Conservation (phyloP, 2,329 filamentous ascomycete genomes). For the Venturia aucupariae region DNA sequence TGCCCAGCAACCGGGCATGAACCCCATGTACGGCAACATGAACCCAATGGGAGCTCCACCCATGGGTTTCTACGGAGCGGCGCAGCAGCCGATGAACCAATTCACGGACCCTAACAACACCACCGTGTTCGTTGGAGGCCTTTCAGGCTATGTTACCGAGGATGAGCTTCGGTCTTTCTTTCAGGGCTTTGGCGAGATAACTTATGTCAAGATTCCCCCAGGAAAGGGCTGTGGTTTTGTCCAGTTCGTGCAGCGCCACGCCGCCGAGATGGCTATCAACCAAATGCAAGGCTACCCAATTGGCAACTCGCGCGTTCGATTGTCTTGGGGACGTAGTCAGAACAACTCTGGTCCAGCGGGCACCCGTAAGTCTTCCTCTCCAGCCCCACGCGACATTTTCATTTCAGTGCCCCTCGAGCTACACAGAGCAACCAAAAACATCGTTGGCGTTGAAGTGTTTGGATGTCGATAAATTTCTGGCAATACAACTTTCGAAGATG, state of each 20-base stretch:
- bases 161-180: conserved; percentile 99
- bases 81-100: conserved; percentile 91
- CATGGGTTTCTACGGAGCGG: conserved; percentile 54
- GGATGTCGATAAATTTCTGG: no score
- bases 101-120: conserved; percentile 99
- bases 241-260: conserved; percentile 97
- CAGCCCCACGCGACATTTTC: conserved; percentile 26
- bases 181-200: conserved; percentile 98
- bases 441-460: no score
- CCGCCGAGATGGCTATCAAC: conserved; percentile 99
- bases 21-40: conserved; percentile 36
- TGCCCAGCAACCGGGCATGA: conserved; percentile 23
- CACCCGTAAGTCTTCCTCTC: conserved; percentile 43
- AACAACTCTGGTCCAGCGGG: conserved; percentile 97
- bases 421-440: no score
- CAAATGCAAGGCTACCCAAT: conserved; percentile 99
- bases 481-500: no score
- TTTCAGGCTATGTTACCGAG: conserved; percentile 97
- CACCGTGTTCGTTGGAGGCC: conserved; percentile 93
- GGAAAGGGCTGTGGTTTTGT: conserved; percentile 99
- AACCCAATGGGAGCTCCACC: conserved; percentile 53
- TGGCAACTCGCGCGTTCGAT: conserved; percentile 92
- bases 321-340: conserved; percentile 96
- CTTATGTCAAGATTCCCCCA: conserved; percentile 98
- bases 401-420: no score